Evolutionary conservation across 202 grass and related monocot species (phyloP).

Genomic region (Bolboschoenoplectus hybrid): DNA sequence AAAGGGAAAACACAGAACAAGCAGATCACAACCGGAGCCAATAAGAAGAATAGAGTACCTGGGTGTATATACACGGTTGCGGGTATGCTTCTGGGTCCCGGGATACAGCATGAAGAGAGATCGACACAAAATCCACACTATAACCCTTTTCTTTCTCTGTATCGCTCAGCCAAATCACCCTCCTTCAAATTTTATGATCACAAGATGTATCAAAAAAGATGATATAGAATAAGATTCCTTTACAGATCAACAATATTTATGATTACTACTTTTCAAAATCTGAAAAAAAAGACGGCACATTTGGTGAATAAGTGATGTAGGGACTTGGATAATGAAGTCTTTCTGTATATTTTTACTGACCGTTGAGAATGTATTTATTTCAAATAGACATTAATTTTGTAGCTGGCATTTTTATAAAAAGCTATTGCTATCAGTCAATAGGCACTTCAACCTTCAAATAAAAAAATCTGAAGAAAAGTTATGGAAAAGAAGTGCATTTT

Average conservation of each 20-base stretch:
- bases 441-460: not conserved
- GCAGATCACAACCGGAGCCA: not conserved
- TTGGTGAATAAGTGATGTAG: not conserved
- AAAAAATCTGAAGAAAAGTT: not conserved
- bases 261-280: not conserved
- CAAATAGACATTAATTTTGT: not conserved
- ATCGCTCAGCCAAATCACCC: constrained; percentile 82
- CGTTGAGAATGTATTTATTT: not conserved
- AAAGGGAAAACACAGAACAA: not conserved
- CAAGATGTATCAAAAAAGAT: not conserved
- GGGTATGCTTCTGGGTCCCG: constrained; percentile 83
- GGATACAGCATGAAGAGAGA: constrained; percentile 90
- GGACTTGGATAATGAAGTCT: not conserved
- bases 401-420: not conserved
- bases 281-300: not conserved
- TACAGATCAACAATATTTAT: not conserved
- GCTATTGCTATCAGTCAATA: not conserved
- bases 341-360: not conserved
- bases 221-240: not conserved
- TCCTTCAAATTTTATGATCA: constrained; percentile 50
- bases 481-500: not conserved
- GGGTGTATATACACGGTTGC: constrained; percentile 76
- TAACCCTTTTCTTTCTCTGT: constrained; percentile 68
- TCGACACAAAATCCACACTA: constrained; percentile 71
- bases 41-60: constrained; percentile 50